phyloP scores from a whole-genome alignment of 2,329 filamentous ascomycete species.

The Xylaria digitata region DNA sequence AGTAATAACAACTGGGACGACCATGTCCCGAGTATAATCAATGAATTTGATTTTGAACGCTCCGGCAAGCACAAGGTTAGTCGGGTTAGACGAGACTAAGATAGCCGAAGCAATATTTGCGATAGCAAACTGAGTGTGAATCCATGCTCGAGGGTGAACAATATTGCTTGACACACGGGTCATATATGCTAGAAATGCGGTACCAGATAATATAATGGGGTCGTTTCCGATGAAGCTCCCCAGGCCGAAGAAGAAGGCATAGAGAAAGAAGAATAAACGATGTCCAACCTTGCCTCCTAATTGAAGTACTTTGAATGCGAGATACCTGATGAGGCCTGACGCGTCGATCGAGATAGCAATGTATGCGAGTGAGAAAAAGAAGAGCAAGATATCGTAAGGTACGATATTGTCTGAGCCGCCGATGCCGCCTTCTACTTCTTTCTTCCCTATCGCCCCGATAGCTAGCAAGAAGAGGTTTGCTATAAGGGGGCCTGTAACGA shows the following conservation, averaged over 20 bases:
- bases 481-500: slow-evolving; percentile 76
- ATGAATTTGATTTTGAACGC: slow-evolving; percentile 79
- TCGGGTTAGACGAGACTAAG: slow-evolving; percentile 81
- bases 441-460: slow-evolving; percentile 72
- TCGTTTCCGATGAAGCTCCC: slow-evolving; percentile 80
- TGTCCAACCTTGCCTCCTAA: slow-evolving; percentile 75
- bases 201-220: slow-evolving; percentile 79
- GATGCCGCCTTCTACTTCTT: slow-evolving; percentile 76
- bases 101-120: slow-evolving; percentile 81
- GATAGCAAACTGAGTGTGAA: slow-evolving; percentile 76
- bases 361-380: slow-evolving; percentile 79
- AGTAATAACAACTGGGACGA: slow-evolving; percentile 76
- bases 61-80: slow-evolving; percentile 78
- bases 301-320: slow-evolving; percentile 77
- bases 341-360: slow-evolving; percentile 83
- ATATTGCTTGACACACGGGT: slow-evolving; percentile 80
- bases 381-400: slow-evolving; percentile 78
- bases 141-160: slow-evolving; percentile 76
- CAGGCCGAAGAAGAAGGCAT: slow-evolving; percentile 75
- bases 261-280: slow-evolving; percentile 77
- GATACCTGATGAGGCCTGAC: slow-evolving; percentile 75
- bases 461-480: slow-evolving; percentile 78
- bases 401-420: slow-evolving; percentile 73
- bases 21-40: slow-evolving; percentile 80
- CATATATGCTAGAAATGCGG: slow-evolving; percentile 81